phyloP scores from a whole-genome alignment of 441 rosid genomes.

The Rhodomyrtus psidioides region DNA sequence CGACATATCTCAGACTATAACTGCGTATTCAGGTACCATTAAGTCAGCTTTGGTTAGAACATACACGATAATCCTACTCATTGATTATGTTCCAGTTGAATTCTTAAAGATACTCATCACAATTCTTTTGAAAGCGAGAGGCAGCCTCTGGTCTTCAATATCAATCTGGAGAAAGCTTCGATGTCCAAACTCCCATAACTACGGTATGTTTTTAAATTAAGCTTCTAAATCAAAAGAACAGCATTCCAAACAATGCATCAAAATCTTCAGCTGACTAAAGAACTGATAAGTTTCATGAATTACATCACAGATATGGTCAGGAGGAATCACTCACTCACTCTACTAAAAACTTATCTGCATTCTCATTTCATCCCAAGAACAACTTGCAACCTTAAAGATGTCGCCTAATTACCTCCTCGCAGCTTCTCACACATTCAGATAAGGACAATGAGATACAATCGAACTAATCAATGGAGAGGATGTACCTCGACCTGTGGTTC shows the following conservation, averaged over 20 bases:
- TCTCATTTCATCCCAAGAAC: background rate
- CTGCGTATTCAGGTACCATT: background rate
- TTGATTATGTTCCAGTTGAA: background rate
- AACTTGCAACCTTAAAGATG: background rate
- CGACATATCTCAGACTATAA: background rate
- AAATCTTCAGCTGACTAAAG: background rate
- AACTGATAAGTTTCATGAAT: background rate
- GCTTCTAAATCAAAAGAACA: background rate
- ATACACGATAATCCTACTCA: background rate
- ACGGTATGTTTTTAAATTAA: background rate
- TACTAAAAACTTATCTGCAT: background rate
- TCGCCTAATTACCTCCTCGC: background rate
- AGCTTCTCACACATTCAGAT: background rate
- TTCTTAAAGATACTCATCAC: background rate
- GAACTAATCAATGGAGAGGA: background rate
- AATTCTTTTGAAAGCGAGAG: background rate
- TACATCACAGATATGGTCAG: background rate
- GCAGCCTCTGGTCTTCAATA: background rate
- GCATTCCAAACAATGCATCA: background rate
- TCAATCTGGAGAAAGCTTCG: background rate
- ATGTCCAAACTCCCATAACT: background rate
- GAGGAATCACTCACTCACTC: background rate
- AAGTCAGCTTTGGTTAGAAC: background rate
- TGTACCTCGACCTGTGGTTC: conserved; percentile 62
- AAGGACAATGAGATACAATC: background rate